Conservation (phyloP, 1,139 yeast species). For the Candida sp. region DNA sequence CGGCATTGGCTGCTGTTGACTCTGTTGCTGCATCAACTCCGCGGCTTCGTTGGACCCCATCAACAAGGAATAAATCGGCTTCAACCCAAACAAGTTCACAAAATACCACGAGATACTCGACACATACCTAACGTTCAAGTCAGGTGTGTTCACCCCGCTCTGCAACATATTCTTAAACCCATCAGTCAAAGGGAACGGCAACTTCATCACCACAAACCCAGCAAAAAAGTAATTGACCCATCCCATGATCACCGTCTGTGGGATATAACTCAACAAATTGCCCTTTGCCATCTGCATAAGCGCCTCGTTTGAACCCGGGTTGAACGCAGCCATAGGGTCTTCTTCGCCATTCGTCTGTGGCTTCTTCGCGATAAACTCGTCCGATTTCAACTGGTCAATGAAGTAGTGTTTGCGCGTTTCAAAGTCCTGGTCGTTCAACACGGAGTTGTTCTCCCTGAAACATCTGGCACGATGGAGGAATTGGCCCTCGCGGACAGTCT, state of each 20-base stretch:
- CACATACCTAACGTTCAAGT: constrained; percentile 93
- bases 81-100: constrained; percentile 83
- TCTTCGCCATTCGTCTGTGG: constrained; percentile 46
- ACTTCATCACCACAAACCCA: constrained; percentile 78
- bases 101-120: constrained; percentile 98
- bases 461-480: constrained; percentile 59
- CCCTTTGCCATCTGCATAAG: constrained; percentile 81
- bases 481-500: constrained; percentile 64
- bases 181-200: constrained; percentile 73
- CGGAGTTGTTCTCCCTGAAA: constrained; percentile 52
- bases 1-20: constrained; percentile 49
- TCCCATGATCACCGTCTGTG: constrained; percentile 94
- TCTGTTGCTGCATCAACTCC: constrained; percentile 52
- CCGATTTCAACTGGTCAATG: constrained; percentile 51
- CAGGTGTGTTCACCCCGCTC: constrained; percentile 82
- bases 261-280: constrained; percentile 82
- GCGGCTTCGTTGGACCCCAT: constrained; percentile 55
- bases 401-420: constrained; percentile 48
- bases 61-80: constrained; percentile 77
- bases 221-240: constrained; percentile 96
- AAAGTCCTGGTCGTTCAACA: constrained; percentile 52
- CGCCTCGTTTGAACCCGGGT: constrained; percentile 71
- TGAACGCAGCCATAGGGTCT: constrained; percentile 60
- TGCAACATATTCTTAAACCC: constrained; percentile 94
- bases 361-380: constrained; percentile 53